phyloP scores from a whole-genome alignment of 148 eudicot genomes.

The Silene latifolia region DNA sequence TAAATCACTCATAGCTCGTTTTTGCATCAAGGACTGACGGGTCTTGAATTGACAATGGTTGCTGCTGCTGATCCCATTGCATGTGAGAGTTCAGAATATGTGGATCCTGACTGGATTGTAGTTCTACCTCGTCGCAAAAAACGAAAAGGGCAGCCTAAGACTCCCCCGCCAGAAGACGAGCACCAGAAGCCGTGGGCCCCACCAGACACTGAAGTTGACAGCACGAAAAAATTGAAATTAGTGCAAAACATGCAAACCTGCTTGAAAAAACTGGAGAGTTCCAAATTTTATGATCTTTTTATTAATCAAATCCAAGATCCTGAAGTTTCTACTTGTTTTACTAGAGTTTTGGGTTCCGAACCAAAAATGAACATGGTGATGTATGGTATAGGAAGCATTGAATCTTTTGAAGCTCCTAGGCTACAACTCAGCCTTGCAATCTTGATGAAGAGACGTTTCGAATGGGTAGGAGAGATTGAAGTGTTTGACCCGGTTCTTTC shows the following conservation, averaged over 20 bases:
- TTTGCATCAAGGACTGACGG: background rate
- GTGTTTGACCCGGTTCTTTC: constrained; percentile 86
- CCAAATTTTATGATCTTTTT: constrained; percentile 49
- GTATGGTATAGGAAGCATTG: constrained; percentile 82
- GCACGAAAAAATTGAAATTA: constrained; percentile 45
- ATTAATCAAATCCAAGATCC: constrained; percentile 45
- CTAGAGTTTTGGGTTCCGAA: constrained; percentile 43
- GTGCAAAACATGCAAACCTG: constrained; percentile 47
- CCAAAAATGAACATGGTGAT: constrained; percentile 69
- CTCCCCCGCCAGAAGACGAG: constrained; percentile 19
- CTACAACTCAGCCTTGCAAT: constrained; percentile 76
- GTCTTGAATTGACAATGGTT: constrained; percentile 27
- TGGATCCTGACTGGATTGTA: constrained; percentile 49
- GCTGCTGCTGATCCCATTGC: constrained; percentile 37
- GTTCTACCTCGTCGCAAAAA: constrained; percentile 66
- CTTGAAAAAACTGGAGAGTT: constrained; percentile 50
- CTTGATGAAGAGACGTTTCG: constrained; percentile 54
- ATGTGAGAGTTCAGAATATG: constrained; percentile 26
- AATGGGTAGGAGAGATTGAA: constrained; percentile 66
- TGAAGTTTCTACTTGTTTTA: constrained; percentile 33
- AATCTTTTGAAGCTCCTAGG: constrained; percentile 60
- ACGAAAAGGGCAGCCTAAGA: constrained; percentile 31
- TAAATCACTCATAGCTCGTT: background rate
- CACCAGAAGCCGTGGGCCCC: constrained; percentile 47
- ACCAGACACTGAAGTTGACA: constrained; percentile 36